Evolutionary conservation across 2,329 filamentous ascomycete genomes (phyloP).

Genomic region (Colletotrichum sublineola): DNA sequence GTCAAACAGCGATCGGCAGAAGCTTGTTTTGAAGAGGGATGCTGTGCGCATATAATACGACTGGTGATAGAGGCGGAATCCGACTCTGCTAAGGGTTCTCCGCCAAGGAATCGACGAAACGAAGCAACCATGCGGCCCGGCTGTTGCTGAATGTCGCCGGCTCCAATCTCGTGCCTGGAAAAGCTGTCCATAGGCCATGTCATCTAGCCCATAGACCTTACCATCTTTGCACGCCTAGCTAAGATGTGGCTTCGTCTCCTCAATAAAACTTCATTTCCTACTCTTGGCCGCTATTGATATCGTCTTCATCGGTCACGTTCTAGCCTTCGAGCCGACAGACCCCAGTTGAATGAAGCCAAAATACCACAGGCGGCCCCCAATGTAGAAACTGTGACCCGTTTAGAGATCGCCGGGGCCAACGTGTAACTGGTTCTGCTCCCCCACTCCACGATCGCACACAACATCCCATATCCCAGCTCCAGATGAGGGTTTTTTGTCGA

Average conservation of each 20-base stretch:
- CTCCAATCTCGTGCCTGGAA: neutral
- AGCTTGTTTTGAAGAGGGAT: conserved; percentile 16
- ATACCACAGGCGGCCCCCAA: neutral
- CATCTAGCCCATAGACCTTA: neutral
- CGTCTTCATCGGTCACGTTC: neutral
- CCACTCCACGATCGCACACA: no score
- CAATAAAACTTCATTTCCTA: neutral
- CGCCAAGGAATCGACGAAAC: neutral
- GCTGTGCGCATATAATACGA: neutral
- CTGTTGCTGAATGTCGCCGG: neutral
- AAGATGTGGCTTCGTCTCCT: neutral
- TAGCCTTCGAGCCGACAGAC: neutral
- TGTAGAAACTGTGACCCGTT: no score
- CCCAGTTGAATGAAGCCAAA: neutral
- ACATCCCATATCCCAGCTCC: no score
- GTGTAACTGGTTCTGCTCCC: no score
- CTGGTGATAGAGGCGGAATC: neutral
- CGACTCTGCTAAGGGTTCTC: neutral
- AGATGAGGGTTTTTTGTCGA: no score
- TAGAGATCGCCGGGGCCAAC: no score
- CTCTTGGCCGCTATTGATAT: neutral
- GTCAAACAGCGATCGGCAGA: neutral
- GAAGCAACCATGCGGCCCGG: neutral
- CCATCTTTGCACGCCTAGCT: neutral
- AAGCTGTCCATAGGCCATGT: neutral